Conservation (phyloP, 192 early-diverging fungal genomes). For the Rhizophagus sp. region DNA sequence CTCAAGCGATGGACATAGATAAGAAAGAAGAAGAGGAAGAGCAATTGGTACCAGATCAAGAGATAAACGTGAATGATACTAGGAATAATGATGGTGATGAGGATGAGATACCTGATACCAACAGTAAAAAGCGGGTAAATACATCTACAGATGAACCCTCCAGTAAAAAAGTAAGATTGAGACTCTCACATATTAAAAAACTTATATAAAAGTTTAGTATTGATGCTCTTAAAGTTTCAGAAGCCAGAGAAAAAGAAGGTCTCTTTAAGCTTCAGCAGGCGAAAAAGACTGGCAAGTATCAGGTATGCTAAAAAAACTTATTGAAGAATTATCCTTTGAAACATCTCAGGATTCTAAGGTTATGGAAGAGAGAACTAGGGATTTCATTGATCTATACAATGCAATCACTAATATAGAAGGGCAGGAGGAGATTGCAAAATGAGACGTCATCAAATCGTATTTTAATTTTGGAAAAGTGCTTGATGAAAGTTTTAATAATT, state of each 20-base stretch:
- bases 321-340: too few species aligned
- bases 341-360: too few species aligned
- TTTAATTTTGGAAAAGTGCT: not conserved
- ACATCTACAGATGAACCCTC: not conserved
- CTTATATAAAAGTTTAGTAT: too few species aligned
- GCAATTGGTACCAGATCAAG: not conserved
- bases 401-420: too few species aligned
- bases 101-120: not conserved
- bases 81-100: too few species aligned
- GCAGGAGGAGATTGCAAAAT: not conserved
- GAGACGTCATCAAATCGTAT: not conserved
- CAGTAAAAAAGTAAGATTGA: too few species aligned
- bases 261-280: not conserved
- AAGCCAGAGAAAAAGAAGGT: not conserved
- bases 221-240: not conserved
- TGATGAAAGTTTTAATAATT: not conserved
- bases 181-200: too few species aligned
- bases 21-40: not conserved
- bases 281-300: too few species aligned
- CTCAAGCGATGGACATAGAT: not conserved
- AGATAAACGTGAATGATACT: not conserved
- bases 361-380: too few species aligned
- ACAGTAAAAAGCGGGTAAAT: not conserved
- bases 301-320: too few species aligned
- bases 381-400: too few species aligned